Percentiles rank a stretch among this genome's conserved stretches.
Evolutionary conservation across 331 rosid species (phyloP).

Genomic region (Telfairia occidentalis): DNA sequence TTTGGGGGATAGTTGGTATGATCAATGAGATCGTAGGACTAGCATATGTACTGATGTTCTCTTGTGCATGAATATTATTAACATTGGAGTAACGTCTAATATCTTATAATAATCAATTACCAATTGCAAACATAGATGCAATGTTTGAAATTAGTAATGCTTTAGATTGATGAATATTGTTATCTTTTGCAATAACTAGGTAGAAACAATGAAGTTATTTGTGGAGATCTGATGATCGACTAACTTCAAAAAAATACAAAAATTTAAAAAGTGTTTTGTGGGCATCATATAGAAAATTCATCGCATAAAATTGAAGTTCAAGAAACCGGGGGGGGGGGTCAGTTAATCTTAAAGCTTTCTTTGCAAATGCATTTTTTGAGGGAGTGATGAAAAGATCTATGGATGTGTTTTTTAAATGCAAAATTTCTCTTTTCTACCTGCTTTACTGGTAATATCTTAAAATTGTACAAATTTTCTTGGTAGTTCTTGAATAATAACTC

Average conservation of each 20-base stretch:
- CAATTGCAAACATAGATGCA: slow-evolving; percentile 1
- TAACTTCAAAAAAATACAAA: not conserved
- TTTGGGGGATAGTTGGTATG: not conserved
- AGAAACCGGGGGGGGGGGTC: not conserved
- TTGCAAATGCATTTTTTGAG: not conserved
- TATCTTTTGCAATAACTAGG: not conserved
- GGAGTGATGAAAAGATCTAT: not conserved
- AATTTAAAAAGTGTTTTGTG: not conserved
- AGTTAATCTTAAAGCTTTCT: not conserved
- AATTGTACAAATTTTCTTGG: too few species aligned
- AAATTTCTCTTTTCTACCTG: too few species aligned
- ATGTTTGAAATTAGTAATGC: not conserved
- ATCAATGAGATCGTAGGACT: not conserved
- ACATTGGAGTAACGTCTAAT: not conserved
- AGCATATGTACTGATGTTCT: not conserved
- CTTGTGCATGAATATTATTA: not conserved
- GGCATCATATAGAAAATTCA: not conserved
- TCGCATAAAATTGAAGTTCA: not conserved
- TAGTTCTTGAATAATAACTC: too few species aligned
- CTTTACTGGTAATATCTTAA: too few species aligned
- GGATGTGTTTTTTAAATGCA: too few species aligned
- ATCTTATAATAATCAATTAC: not conserved
- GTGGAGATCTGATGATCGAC: not conserved
- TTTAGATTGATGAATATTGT: not conserved
- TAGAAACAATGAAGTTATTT: not conserved